A percentile compares a stretch with the other conserved stretches of the same genome.
Evolutionary conservation across 768 basidiomycete species (phyloP).

Genomic region (Vararia minispora): DNA sequence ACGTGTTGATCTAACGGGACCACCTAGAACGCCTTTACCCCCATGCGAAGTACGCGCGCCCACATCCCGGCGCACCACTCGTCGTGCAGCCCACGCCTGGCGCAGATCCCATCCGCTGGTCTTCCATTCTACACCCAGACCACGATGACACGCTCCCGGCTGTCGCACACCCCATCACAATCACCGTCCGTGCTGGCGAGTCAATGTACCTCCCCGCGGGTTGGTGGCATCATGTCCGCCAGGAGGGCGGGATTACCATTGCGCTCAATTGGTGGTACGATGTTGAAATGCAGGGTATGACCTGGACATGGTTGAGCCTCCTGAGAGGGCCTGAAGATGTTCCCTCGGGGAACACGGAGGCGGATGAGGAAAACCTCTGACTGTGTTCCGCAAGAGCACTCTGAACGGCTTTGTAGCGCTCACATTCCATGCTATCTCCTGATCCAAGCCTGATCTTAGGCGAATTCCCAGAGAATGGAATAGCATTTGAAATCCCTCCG

Average conservation of each 20-base stretch:
- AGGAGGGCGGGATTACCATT: slow-evolving; percentile 49
- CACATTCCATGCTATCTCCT: too few relatives aligned
- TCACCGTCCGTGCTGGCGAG: slow-evolving; percentile 63
- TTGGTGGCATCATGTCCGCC: slow-evolving; percentile 90
- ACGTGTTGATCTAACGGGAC: slow-evolving; percentile 1
- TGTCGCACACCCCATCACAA: slow-evolving; percentile 51
- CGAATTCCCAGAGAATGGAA: too few relatives aligned
- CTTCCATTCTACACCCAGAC: slow-evolving; percentile 56
- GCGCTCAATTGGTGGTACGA: slow-evolving; percentile 91
- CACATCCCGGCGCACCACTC: slow-evolving; percentile 20
- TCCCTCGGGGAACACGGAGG: not conserved
- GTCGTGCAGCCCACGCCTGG: slow-evolving; percentile 42
- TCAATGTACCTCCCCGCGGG: slow-evolving; percentile 84
- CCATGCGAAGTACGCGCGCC: slow-evolving; percentile 44
- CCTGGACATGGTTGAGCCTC: slow-evolving; percentile 60
- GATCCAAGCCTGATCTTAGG: too few relatives aligned
- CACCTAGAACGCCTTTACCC: slow-evolving; percentile 47
- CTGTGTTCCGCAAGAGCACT: too few relatives aligned
- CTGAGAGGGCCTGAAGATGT: slow-evolving; percentile 26
- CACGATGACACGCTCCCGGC: slow-evolving; percentile 32
- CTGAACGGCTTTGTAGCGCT: too few relatives aligned
- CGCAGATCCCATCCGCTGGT: slow-evolving; percentile 61
- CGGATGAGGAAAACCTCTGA: too few relatives aligned
- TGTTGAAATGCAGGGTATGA: slow-evolving; percentile 57
- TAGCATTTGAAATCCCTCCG: too few relatives aligned